Evolutionary conservation across 139 green algal genomes (phyloP).

Genomic region (Closterium sp.): DNA sequence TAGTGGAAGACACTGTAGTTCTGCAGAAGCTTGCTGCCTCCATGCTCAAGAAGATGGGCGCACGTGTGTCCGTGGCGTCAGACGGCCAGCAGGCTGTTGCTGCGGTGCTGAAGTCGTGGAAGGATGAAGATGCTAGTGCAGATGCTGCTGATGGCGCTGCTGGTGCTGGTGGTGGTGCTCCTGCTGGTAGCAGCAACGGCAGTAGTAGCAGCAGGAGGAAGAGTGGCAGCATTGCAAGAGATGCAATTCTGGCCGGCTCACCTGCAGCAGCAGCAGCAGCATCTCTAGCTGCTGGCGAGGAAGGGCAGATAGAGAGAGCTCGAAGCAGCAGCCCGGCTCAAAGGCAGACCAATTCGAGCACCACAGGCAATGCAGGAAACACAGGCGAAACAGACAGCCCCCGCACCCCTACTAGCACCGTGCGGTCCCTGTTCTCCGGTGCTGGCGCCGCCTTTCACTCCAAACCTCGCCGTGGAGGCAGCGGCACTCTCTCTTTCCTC

Average conservation of each 20-base stretch:
- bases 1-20: conserved; percentile 43
- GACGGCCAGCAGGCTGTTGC: conserved; percentile 44
- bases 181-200: background rate
- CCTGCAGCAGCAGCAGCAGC: background rate
- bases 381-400: background rate
- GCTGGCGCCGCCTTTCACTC: background rate
- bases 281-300: background rate
- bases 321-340: background rate
- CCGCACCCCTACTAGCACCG: background rate
- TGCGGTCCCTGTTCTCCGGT: background rate
- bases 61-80: conserved; percentile 21
- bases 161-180: background rate
- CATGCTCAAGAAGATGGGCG: conserved; percentile 42
- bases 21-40: conserved; percentile 21
- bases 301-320: background rate
- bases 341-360: background rate
- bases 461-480: background rate
- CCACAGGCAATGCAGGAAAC: no score
- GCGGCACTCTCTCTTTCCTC: background rate
- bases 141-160: background rate
- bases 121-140: background rate
- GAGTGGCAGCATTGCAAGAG: background rate
- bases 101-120: conserved; percentile 17
- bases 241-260: background rate
- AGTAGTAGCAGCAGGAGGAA: background rate